Evolutionary conservation across 73 alveolate species (phyloP), one percentile per base, ranked within the genome.

Genomic region (Paramecium primaurelia): DNA sequence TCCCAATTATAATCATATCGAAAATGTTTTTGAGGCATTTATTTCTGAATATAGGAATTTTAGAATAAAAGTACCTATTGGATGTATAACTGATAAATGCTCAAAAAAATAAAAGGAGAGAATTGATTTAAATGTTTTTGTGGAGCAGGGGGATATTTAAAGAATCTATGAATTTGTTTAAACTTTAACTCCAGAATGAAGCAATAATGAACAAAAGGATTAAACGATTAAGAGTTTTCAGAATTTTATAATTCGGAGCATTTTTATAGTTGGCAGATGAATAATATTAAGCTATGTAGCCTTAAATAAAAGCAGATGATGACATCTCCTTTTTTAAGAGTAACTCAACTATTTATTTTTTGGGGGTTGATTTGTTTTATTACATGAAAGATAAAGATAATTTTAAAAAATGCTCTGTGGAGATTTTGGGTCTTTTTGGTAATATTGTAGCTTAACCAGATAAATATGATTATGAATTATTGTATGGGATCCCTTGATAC

Each of bases 401-500:
- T 8, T 89, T 89, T 89, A 34, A 89, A 28, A 14, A 10, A 20
- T 71, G 75, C 40, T 12, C 36, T 10, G 5, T 3, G 18, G 68
- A 64, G 37, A 69, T 87, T 14, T 37, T 60, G 51, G 40, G 37
- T 42, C 16, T 22, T 22, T 42, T 59, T 38, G 42, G 69, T 5
- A 60, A 37, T 4, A 60, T 60, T 12, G 60, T 87, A 3, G 77
- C 71, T 42, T 42, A 71, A 58, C 87, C 77, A 18, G 77, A 86
- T 44, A 18, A 59, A 6, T 45, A 92, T n/a, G 94, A 95, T 45
- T 95, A 94, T 59, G 99, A 98, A 92, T 60, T 98, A n/a, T 95
- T 98, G 58, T 98, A 97, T 93, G 99, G 99, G 0, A 94, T 92
- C 34, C 96, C 98, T 22, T 99, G 99, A 0, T 97, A 95, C 93